Conservation (phyloP, 2,329 filamentous ascomycete species). For the Westerdykella sp. region DNA sequence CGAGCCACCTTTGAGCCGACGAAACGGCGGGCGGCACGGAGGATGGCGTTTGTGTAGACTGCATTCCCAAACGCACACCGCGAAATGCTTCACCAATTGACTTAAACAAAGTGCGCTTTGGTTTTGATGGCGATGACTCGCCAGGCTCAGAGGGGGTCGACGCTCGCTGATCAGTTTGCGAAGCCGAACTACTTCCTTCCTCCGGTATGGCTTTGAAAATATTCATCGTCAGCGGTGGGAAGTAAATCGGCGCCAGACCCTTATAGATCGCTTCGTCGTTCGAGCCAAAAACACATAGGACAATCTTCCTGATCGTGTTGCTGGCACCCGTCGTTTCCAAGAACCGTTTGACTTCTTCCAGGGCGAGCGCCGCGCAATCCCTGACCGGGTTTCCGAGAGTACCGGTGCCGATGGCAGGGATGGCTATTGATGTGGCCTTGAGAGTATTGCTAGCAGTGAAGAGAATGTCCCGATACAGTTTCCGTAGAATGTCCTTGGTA, state of each 20-base stretch:
- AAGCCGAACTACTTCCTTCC: not conserved
- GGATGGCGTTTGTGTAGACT: constrained; percentile 6
- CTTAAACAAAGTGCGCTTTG: constrained; percentile 11
- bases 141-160: not conserved
- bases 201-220: constrained; percentile 8
- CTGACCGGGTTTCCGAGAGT: constrained; percentile 22
- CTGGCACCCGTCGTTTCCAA: constrained; percentile 18
- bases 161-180: not conserved
- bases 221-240: constrained; percentile 19
- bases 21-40: constrained; percentile 3
- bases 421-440: constrained; percentile 25
- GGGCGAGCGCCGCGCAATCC: constrained; percentile 25
- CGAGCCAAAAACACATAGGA: constrained; percentile 24
- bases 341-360: constrained; percentile 30
- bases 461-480: constrained; percentile 25
- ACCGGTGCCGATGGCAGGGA: constrained; percentile 30
- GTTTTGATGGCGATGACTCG: not conserved
- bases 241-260: constrained; percentile 26
- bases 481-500: constrained; percentile 20
- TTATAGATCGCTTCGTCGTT: constrained; percentile 30
- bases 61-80: constrained; percentile 17
- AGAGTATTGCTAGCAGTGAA: constrained; percentile 15
- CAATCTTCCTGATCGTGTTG: constrained; percentile 22
- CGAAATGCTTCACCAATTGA: constrained; percentile 20
- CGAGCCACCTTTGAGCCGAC: constrained; percentile 7